A percentile compares a stretch with the other conserved stretches of the same genome.
Conservation (phyloP, 108 stramenopile species). For the Cyclotella distinguenda region DNA sequence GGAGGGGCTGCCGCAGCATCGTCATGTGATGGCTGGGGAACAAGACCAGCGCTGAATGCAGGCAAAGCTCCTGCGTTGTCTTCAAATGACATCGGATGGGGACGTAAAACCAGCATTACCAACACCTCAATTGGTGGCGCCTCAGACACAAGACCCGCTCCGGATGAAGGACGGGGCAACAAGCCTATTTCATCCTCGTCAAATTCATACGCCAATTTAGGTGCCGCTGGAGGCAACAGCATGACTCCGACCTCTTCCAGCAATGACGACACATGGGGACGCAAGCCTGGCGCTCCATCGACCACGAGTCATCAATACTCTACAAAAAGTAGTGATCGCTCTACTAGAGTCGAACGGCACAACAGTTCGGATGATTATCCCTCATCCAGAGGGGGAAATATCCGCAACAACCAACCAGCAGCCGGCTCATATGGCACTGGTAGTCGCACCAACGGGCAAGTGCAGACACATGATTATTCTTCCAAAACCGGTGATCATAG, state of each 20-base stretch:
- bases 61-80: too few relatives aligned
- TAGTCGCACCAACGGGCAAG: background rate
- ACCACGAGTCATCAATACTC: background rate
- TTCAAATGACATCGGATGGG: too few relatives aligned
- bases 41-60: too few relatives aligned
- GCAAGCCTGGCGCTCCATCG: background rate
- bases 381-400: constrained; percentile 3
- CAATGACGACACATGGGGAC: background rate
- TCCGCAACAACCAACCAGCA: constrained; percentile 13
- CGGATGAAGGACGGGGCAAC: too few relatives aligned
- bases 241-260: too few relatives aligned
- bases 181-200: too few relatives aligned
- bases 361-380: constrained; percentile 8
- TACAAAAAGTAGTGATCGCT: background rate
- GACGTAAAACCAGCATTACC: too few relatives aligned
- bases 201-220: too few relatives aligned
- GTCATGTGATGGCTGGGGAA: too few relatives aligned
- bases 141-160: too few relatives aligned
- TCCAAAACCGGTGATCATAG: background rate
- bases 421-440: background rate
- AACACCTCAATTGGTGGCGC: too few relatives aligned
- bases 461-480: background rate
- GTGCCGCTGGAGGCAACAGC: too few relatives aligned
- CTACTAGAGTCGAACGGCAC: background rate
- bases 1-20: background rate